Evolutionary conservation across 352 stramenopile genomes (phyloP), one percentile per base, ranked within the genome.

Genomic region (Pythium pectinolyticum): DNA sequence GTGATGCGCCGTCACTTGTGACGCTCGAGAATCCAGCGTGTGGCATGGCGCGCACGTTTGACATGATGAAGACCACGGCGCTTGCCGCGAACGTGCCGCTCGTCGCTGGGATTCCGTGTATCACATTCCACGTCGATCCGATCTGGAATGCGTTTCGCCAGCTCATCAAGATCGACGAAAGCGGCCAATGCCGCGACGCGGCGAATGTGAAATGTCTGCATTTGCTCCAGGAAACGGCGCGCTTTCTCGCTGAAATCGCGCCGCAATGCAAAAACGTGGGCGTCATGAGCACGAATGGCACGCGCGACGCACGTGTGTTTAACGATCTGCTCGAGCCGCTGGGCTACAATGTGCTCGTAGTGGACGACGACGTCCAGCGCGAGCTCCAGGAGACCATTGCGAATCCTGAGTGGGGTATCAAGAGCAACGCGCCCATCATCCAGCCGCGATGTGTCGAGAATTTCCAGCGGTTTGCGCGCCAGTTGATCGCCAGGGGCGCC

Each of bases 381-480:
- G 74, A 80, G 37, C 47, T 86, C 22, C 75, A 86, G 30, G 77
- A 86, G 39, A 80, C 77, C 22, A 86, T 86, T 58, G 59, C 54
- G 27, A 80, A 83, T 43, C 69, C 72, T 3, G 53, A 76, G 24
- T 86, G 77, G 77, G 77, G 77, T 6, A 81, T 86, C 69, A 86
- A 86, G 62, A 82, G 72, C 67, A 77, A 48, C 12, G 72, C 77
- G 5, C 74, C 74, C 4, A 59, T 52, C 14, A 69, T 80, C 17
- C 53, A 73, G n/a, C 72, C 65, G 19, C 57, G 62, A 2, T 82
- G 74, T 51, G 39, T 80, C 19, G 41, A 58, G 7, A 86, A 86
- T 46, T 83, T 80, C 48, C 46, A 86, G 9, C 14, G 53, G 8
- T 86, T 73, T 32, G 74, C 77, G 7, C 69, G 66, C 7, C 41